These are phyloP conservation scores for Amaranthus tricolor DNA, from an alignment of 179 eudicot genomes.

Conservation along the genomic window DNA sequence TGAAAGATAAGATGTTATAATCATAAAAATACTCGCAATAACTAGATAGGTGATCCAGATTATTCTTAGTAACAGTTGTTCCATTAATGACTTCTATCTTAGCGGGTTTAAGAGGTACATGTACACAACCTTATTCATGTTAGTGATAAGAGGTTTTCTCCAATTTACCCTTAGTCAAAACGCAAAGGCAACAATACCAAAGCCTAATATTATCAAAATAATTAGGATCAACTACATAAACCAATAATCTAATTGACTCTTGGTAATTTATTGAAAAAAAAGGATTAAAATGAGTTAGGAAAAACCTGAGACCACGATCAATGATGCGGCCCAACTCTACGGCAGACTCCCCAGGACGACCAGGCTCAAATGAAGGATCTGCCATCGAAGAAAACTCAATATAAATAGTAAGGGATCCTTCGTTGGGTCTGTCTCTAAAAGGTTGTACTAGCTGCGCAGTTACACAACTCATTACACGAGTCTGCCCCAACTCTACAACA, in stretches of 20 bases:
- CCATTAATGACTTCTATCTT: too few relatives aligned
- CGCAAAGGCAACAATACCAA: neutral
- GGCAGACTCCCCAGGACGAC: constrained; percentile 76
- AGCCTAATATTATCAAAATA: neutral
- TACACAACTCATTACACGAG: constrained; percentile 84
- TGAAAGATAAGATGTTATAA: too few relatives aligned
- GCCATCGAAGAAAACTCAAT: constrained; percentile 97
- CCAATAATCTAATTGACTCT: neutral
- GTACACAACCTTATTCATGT: too few relatives aligned
- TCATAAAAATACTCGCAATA: too few relatives aligned
- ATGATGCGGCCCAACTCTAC: constrained; percentile 88
- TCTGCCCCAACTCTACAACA: constrained; percentile 85
- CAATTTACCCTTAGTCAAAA: neutral
- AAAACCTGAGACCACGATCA: constrained; percentile 89
- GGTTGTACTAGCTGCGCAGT: constrained; percentile 80
- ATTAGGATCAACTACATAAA: neutral
- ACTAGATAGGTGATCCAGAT: too few relatives aligned
- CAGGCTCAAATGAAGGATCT: constrained; percentile 83
- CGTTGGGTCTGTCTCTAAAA: constrained; percentile 76
- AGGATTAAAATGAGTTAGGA: constrained; percentile 1
- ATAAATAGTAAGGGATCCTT: constrained; percentile 73
- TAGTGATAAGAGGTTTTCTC: neutral
- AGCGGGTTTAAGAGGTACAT: too few relatives aligned
- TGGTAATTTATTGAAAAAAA: neutral
- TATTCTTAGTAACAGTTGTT: too few relatives aligned